Percentiles rank a stretch among this genome's conserved stretches.
Conservation (phyloP, 495 filamentous ascomycete species). For the Emericellopsis terricola region DNA sequence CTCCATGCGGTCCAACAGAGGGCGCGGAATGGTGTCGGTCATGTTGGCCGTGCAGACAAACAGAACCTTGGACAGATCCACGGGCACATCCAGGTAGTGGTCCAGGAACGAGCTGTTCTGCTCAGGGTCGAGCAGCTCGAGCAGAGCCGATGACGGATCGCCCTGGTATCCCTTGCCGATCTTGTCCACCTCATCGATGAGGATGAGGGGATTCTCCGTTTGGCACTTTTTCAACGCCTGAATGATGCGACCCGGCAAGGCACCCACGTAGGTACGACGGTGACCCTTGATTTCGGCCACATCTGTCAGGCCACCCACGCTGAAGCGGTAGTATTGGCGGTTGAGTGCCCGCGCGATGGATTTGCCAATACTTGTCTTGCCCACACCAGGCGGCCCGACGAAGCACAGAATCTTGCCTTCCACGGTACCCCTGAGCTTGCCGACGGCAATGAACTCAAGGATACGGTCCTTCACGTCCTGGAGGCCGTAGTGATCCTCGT, state of each 20-base stretch:
- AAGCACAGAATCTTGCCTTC: slow-evolving; percentile 98
- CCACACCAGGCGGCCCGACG: slow-evolving; percentile 86
- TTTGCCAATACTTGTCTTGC: slow-evolving; percentile 98
- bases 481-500: slow-evolving; percentile 93
- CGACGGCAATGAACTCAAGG: slow-evolving; percentile 95
- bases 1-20: slow-evolving; percentile 94
- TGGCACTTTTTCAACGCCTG: slow-evolving; percentile 98
- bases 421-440: slow-evolving; percentile 89
- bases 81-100: slow-evolving; percentile 97
- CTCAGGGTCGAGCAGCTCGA: slow-evolving; percentile 92
- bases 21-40: slow-evolving; percentile 94
- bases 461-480: slow-evolving; percentile 99
- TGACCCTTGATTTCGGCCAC: slow-evolving; percentile 99
- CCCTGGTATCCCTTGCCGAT: slow-evolving; percentile 91
- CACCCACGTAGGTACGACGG: slow-evolving; percentile 89
- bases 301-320: slow-evolving; percentile 89
- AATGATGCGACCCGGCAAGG: slow-evolving; percentile 88
- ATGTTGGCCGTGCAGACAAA: slow-evolving; percentile 99
- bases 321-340: slow-evolving; percentile 93
- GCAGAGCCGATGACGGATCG: slow-evolving; percentile 83
- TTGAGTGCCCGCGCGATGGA: slow-evolving; percentile 90
- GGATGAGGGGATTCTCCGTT: slow-evolving; percentile 89
- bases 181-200: slow-evolving; percentile 98
- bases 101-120: slow-evolving; percentile 96
- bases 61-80: slow-evolving; percentile 92